Base-by-base conservation (phyloP, 441 rosid species). In the Adansonia grandidieri region DNA sequence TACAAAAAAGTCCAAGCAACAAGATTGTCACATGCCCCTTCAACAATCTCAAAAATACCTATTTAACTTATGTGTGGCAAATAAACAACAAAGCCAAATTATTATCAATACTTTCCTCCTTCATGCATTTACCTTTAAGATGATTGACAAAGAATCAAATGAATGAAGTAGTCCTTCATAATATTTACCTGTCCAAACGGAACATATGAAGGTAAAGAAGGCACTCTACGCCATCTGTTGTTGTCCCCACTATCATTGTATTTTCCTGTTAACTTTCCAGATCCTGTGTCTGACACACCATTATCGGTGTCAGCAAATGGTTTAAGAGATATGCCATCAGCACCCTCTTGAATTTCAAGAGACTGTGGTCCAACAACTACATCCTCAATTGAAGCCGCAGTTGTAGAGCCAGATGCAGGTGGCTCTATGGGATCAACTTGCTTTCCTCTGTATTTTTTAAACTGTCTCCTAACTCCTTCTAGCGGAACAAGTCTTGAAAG, bases 271-370 rank as follows among this genome's bases (percentile, higher is more conserved):
- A 77, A 75, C 76, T 86, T 90, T 80, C 80, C 90, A 74, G 73
- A 73, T 73, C 87, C 82, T 45, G 68, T 82, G 72, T 85, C 89
- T 65, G 58, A 32, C 77, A 80, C 79, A 58, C 76, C 84, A 63
- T 80, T 84, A 61, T 79, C 84, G 44, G 78, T 58, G 61, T 87
- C 86, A 80, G 91, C 78, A 82, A 96, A 75, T 61, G 97, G 97
- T 85, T 91, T 94, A 71, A 96, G 93, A 81, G 98, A 93, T 78
- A 96, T 87, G 71, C 97, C 97, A 90, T 96, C 97, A 77, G 90
- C 89, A 82, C 97, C 97, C 87, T 96, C 99, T 82, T 92, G 97
- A 81, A 96, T 96, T 86, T 94, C 98, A 83, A 96, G 97, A 83
- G 93, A 91, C 76, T 87, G 93, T 42, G 97, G 93, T 84, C 83